These are phyloP conservation scores for Termitomyces sp. DNA, from an alignment of 768 basidiomycete genomes.

Conservation along the genomic window DNA sequence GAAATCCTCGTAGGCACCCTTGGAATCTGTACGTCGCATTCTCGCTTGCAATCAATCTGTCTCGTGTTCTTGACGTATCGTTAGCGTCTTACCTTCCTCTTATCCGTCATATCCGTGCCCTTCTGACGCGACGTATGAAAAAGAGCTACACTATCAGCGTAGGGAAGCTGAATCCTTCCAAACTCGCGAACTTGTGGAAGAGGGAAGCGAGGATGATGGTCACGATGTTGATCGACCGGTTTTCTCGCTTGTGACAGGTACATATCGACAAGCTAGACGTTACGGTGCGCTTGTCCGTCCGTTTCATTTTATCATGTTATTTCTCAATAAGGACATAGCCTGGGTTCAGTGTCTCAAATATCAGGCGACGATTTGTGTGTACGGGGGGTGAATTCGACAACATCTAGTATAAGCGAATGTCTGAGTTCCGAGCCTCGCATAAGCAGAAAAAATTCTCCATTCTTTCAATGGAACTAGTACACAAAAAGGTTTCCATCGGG, in stretches of 20 bases:
- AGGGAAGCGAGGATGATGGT: conserved; percentile 19
- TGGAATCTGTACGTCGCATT: conserved; percentile 61
- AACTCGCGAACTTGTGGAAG: conserved; percentile 94
- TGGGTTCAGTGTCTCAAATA: too few relatives aligned
- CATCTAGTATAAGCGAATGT: too few relatives aligned
- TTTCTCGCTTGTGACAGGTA: conserved; percentile 85
- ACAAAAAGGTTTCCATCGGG: too few relatives aligned
- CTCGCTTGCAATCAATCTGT: neutral
- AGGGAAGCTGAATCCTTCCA: conserved; percentile 91
- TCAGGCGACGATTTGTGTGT: too few relatives aligned
- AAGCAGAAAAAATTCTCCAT: too few relatives aligned
- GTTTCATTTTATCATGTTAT: neutral
- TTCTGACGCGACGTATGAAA: conserved; percentile 64
- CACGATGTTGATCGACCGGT: conserved; percentile 63
- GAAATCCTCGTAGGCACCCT: conserved; percentile 94
- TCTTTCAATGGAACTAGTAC: too few relatives aligned
- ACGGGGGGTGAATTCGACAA: too few relatives aligned
- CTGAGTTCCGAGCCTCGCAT: too few relatives aligned
- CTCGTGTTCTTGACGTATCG: neutral
- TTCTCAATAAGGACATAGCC: neutral
- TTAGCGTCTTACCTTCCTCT: conserved; percentile 82
- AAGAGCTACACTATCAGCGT: conserved; percentile 95
- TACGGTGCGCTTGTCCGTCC: conserved; percentile 46
- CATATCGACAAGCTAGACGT: conserved; percentile 71
- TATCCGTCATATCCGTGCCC: conserved; percentile 70